These are phyloP conservation scores for Leishmania turanica DNA, from an alignment of 208 protist species.

Conservation along the genomic window DNA sequence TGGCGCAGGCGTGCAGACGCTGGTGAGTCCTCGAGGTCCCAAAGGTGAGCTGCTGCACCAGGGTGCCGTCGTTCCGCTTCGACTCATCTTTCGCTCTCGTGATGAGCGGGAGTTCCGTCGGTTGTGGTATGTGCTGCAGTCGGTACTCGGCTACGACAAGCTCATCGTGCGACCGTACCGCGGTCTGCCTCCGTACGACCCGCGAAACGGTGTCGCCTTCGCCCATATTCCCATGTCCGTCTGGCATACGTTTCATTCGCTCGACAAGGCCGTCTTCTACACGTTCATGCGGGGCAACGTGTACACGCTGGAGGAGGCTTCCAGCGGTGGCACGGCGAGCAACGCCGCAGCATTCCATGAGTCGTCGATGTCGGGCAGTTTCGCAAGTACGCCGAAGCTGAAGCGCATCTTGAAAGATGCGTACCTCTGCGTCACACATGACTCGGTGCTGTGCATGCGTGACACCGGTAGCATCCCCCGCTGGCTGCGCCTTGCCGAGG, in stretches of 20 bases:
- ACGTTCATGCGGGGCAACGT: slow-evolving; percentile 46
- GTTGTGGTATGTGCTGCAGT: slow-evolving; percentile 52
- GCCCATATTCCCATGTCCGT: slow-evolving; percentile 54
- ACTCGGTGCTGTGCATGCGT: slow-evolving; percentile 58
- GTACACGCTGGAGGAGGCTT: slow-evolving; percentile 15
- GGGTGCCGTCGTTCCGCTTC: slow-evolving; percentile 11
- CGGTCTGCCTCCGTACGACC: slow-evolving; percentile 65
- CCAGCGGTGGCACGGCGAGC: no score
- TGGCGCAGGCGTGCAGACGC: slow-evolving; percentile 13
- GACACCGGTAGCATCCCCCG: slow-evolving; percentile 49
- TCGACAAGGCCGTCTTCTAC: slow-evolving; percentile 68
- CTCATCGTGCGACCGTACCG: slow-evolving; percentile 48
- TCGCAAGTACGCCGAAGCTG: slow-evolving; percentile 6
- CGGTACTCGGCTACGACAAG: slow-evolving; percentile 58
- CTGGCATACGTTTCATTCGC: slow-evolving; percentile 47
- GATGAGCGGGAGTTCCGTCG: slow-evolving; percentile 54
- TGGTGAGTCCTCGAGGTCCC: slow-evolving; percentile 8
- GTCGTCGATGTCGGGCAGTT: background rate
- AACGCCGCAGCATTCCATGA: background rate
- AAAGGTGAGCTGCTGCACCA: background rate
- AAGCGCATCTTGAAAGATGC: slow-evolving; percentile 19
- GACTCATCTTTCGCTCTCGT: slow-evolving; percentile 40
- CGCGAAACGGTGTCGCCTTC: slow-evolving; percentile 58
- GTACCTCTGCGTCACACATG: slow-evolving; percentile 59
- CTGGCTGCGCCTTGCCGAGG: slow-evolving; percentile 42